Evolutionary conservation across 805 yeast genomes (phyloP).

Genomic region (Wickerhamomyces kurtzmanii): DNA sequence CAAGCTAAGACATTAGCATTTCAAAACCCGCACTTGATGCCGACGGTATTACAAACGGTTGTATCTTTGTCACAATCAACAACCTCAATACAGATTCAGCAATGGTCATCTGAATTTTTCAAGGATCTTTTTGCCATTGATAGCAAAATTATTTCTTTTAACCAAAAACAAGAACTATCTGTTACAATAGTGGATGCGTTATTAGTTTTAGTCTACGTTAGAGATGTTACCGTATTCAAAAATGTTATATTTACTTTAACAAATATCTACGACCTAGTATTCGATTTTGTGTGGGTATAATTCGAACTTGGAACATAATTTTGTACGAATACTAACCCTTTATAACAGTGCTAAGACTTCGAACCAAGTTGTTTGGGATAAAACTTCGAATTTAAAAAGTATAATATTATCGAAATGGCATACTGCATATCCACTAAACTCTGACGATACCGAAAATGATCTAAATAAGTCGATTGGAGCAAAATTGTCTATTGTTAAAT

Average conservation of each 20-base stretch:
- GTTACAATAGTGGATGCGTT: conserved; percentile 6
- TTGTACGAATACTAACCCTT: background rate
- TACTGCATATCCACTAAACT: conserved; percentile 38
- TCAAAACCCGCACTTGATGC: conserved; percentile 21
- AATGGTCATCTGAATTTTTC: conserved; percentile 2
- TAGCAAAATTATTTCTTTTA: background rate
- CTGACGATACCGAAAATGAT: conserved; percentile 33
- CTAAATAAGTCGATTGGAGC: conserved; percentile 42
- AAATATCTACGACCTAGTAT: conserved; percentile 33
- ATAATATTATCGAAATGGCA: conserved; percentile 55
- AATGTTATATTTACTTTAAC: conserved; percentile 29
- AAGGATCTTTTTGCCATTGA: conserved; percentile 1
- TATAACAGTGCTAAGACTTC: conserved; percentile 24
- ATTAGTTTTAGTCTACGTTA: conserved; percentile 5
- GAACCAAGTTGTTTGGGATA: conserved; percentile 39
- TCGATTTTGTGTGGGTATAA: conserved; percentile 31
- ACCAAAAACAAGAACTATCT: conserved; percentile 10
- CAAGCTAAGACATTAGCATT: conserved; percentile 28
- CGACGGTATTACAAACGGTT: conserved; percentile 19
- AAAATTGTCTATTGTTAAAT: conserved; percentile 62
- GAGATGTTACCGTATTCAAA: conserved; percentile 23
- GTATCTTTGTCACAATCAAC: background rate
- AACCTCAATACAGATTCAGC: conserved; percentile 1
- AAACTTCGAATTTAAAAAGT: conserved; percentile 44
- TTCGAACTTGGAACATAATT: conserved; percentile 1